These are phyloP conservation scores for Agrostemma githago DNA, from an alignment of 148 eudicot species.

Conservation along the genomic window DNA sequence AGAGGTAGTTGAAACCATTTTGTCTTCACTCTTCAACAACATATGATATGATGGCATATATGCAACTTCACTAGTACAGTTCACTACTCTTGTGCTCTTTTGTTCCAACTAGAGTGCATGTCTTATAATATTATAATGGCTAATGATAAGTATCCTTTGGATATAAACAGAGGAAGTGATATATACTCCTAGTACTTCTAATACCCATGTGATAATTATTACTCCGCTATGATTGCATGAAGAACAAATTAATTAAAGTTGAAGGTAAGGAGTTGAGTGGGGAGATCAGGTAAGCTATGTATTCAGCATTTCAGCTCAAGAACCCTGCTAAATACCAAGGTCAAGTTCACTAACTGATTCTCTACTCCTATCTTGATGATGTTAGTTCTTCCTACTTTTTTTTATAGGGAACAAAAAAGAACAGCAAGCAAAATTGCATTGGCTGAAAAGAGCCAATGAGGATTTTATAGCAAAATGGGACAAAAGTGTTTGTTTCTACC, in stretches of 20 bases:
- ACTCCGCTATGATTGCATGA: conserved; percentile 14
- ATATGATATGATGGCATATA: too few species aligned
- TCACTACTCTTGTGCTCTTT: too few species aligned
- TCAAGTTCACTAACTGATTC: background rate
- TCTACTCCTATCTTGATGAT: background rate
- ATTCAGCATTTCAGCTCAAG: conserved; percentile 20
- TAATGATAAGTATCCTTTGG: too few species aligned
- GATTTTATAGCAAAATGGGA: background rate
- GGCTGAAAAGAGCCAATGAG: background rate
- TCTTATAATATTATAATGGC: background rate
- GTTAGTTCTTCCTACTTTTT: background rate
- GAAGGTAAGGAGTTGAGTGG: conserved; percentile 10
- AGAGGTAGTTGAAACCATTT: conserved; percentile 24
- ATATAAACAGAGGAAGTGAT: too few species aligned
- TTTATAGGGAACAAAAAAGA: background rate
- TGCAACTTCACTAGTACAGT: conserved; percentile 7
- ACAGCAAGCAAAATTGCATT: background rate
- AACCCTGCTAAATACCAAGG: background rate
- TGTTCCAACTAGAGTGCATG: background rate
- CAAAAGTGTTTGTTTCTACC: too few species aligned
- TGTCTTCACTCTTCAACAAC: background rate
- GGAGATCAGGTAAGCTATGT: conserved; percentile 4
- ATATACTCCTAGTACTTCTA: background rate
- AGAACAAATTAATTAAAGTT: background rate
- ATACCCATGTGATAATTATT: background rate